These are phyloP conservation scores for baker's yeast (Saccharomyces cerevisiae) DNA, from an alignment of 805 yeast species.

Conservation along the genomic window DNA sequence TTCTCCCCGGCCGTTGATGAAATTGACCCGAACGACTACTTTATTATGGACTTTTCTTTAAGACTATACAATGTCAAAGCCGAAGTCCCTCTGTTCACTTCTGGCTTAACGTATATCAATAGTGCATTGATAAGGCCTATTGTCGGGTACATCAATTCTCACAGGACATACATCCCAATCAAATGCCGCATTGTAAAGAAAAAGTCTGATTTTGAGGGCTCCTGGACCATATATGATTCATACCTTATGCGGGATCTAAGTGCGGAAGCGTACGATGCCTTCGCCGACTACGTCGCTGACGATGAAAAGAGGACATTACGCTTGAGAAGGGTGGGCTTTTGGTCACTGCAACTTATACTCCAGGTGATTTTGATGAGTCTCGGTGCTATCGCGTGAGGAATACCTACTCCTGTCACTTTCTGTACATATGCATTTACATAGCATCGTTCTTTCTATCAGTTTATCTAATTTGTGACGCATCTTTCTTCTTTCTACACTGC, in stretches of 20 bases:
- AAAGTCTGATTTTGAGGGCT: slow-evolving; percentile 79
- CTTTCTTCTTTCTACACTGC: not conserved
- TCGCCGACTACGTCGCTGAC: slow-evolving; percentile 80
- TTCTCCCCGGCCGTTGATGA: slow-evolving; percentile 6
- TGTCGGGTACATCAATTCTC: slow-evolving; percentile 87
- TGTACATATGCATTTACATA: not conserved
- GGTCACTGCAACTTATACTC: slow-evolving; percentile 80
- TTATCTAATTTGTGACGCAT: not conserved
- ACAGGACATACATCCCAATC: slow-evolving; percentile 83
- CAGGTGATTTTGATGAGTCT: slow-evolving; percentile 78
- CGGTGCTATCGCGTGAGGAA: slow-evolving; percentile 51
- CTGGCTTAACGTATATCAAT: slow-evolving; percentile 85
- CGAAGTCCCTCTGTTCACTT: slow-evolving; percentile 74
- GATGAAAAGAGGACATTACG: slow-evolving; percentile 69
- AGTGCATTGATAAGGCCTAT: slow-evolving; percentile 89
- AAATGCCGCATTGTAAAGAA: slow-evolving; percentile 73
- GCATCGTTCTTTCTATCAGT: not conserved
- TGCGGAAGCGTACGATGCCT: slow-evolving; percentile 82
- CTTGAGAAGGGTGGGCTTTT: slow-evolving; percentile 78
- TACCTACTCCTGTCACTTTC: not conserved
- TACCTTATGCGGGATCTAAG: slow-evolving; percentile 85
- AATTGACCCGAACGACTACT: slow-evolving; percentile 38
- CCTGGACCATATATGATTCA: slow-evolving; percentile 94
- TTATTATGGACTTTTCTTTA: slow-evolving; percentile 72
- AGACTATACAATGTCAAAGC: slow-evolving; percentile 83